phyloP scores from a whole-genome alignment of 2,329 filamentous ascomycete species.

The Fusarium fracticaudum region DNA sequence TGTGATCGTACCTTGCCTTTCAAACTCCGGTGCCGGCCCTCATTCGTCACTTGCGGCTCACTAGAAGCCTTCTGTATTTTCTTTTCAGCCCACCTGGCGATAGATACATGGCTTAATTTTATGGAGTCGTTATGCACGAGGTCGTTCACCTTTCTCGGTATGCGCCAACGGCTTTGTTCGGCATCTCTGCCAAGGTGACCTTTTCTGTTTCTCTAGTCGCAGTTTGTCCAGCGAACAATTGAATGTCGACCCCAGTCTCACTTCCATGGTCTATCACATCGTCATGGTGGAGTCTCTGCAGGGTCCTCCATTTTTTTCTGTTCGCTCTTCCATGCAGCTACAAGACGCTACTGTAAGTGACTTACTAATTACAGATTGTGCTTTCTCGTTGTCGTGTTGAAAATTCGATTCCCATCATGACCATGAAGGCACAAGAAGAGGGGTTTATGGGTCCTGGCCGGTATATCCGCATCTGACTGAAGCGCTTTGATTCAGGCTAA shows the following conservation, averaged over 20 bases:
- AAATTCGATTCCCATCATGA: conserved; percentile 13
- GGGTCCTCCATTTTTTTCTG: conserved; percentile 32
- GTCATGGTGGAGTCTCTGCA: conserved; percentile 38
- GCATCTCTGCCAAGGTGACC: not conserved
- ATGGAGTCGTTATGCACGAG: not conserved
- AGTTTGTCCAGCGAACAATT: conserved; percentile 9
- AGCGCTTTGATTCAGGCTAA: not conserved
- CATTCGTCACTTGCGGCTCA: conserved; percentile 11
- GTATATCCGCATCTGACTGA: not conserved
- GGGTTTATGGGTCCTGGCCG: conserved; percentile 7
- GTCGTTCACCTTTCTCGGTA: not conserved
- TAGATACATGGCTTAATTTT: conserved; percentile 5
- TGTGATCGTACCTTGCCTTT: conserved; percentile 27
- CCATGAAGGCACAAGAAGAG: conserved; percentile 6
- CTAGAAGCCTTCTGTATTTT: conserved; percentile 11
- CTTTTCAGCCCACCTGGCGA: conserved; percentile 22
- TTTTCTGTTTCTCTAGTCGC: not conserved
- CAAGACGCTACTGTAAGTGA: conserved; percentile 16
- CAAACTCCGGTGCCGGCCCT: conserved; percentile 18
- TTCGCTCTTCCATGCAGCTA: conserved; percentile 25
- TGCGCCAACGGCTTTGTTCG: not conserved
- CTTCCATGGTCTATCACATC: conserved; percentile 11
- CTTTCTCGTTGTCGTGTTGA: conserved; percentile 19
- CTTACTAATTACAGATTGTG: conserved; percentile 25
- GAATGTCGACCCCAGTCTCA: not conserved